Percentiles rank a stretch among this genome's conserved stretches.
These are phyloP conservation scores for Penicillium dipodomyicola DNA, from an alignment of 495 filamentous ascomycete genomes.

Conservation along the genomic window DNA sequence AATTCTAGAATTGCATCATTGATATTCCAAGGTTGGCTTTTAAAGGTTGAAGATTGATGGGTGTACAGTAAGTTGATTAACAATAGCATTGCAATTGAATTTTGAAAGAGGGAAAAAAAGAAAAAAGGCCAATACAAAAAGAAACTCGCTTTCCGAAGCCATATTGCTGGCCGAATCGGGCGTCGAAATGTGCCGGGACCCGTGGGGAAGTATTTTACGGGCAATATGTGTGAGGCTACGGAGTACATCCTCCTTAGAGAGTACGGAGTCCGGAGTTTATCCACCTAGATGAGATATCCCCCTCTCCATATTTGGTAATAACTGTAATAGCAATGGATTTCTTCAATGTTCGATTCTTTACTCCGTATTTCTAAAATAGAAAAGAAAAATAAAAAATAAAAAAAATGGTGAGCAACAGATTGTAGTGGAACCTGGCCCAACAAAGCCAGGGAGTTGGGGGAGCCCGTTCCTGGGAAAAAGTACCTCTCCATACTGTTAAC, in stretches of 20 bases:
- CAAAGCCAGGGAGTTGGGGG: constrained; percentile 27
- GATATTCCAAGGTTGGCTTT: no score
- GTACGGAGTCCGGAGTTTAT: no score
- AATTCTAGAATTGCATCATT: neutral
- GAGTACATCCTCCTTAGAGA: neutral
- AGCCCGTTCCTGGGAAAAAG: constrained; percentile 12
- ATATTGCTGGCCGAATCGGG: neutral
- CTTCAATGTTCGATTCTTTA: neutral
- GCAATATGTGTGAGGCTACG: neutral
- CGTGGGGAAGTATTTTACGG: neutral
- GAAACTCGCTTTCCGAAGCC: no score
- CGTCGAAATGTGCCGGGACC: neutral
- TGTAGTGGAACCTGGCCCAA: constrained; percentile 28
- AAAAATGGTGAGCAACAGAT: constrained; percentile 15
- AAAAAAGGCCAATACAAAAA: neutral
- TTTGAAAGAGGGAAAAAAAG: neutral
- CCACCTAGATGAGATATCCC: neutral
- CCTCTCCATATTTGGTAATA: no score
- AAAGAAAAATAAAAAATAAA: neutral
- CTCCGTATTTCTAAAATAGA: no score
- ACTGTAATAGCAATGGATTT: neutral
- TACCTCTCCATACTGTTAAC: constrained; percentile 17
- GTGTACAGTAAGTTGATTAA: no score
- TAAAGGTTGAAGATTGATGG: no score
- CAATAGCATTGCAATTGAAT: no score